These are phyloP conservation scores for Phaeolepiota aurea DNA, from an alignment of 768 basidiomycete species.

Conservation along the genomic window DNA sequence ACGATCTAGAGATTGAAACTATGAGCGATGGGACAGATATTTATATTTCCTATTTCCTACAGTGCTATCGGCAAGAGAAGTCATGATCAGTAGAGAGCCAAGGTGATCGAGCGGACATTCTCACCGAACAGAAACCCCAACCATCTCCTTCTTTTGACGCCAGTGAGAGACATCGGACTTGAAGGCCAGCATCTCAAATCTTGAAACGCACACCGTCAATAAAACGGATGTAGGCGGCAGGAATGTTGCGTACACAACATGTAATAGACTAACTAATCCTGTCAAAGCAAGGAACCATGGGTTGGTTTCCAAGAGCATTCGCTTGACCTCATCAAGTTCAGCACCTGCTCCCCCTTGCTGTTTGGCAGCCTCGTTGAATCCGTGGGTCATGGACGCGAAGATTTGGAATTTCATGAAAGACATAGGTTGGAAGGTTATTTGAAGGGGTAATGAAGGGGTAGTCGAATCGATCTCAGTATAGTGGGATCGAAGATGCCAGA, in stretches of 20 bases:
- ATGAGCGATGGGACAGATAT: constrained; percentile 4
- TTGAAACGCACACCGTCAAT: constrained; percentile 16
- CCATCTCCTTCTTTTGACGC: constrained; percentile 90
- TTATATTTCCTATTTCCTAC: too few relatives aligned
- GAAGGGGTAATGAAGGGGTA: constrained; percentile 68
- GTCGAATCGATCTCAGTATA: constrained; percentile 83
- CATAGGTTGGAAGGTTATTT: constrained; percentile 79
- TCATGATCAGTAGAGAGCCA: neutral
- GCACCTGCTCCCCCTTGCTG: constrained; percentile 56
- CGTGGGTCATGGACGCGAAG: constrained; percentile 75
- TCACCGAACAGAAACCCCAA: constrained; percentile 89
- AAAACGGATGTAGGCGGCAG: constrained; percentile 3
- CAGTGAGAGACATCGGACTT: constrained; percentile 92
- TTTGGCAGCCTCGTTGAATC: constrained; percentile 82
- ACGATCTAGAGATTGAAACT: constrained; percentile 41
- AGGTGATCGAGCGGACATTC: too few relatives aligned
- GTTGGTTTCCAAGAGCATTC: constrained; percentile 85
- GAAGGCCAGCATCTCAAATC: constrained; percentile 95
- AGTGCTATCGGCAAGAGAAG: constrained; percentile 28
- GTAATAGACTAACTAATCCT: constrained; percentile 76
- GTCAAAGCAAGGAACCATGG: constrained; percentile 86
- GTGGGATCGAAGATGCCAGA: constrained; percentile 84
- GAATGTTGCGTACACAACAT: constrained; percentile 60
- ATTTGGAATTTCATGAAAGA: constrained; percentile 83
- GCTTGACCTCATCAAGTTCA: constrained; percentile 92